Conservation (phyloP, 2,329 filamentous ascomycete genomes). For the Venturia aucupariae region DNA sequence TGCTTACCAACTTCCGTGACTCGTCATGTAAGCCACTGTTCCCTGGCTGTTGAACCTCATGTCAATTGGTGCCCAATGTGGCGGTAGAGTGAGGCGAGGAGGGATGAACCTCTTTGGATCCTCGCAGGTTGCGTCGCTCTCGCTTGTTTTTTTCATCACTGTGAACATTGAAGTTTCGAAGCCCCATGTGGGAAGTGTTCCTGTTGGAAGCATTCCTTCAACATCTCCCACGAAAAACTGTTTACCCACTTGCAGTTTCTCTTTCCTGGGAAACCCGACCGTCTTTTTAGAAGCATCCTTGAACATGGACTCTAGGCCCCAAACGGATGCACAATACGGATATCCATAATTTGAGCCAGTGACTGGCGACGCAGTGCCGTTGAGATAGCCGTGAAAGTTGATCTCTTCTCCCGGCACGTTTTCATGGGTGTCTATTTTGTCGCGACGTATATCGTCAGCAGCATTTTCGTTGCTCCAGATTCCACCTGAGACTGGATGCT, state of each 20-base stretch:
- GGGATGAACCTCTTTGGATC: constrained; percentile 25
- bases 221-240: constrained; percentile 37
- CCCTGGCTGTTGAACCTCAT: constrained; percentile 56
- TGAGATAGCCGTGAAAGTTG: constrained; percentile 59
- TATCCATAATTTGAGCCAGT: constrained; percentile 58
- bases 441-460: constrained; percentile 52
- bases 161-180: neutral
- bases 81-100: constrained; percentile 49
- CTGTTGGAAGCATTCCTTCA: neutral
- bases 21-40: constrained; percentile 54
- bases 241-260: constrained; percentile 34
- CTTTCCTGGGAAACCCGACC: constrained; percentile 31
- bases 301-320: constrained; percentile 42
- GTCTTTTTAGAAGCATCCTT: neutral
- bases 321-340: constrained; percentile 58
- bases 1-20: constrained; percentile 61
- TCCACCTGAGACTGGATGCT: constrained; percentile 44
- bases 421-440: constrained; percentile 50
- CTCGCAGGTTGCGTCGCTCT: constrained; percentile 40
- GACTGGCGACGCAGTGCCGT: constrained; percentile 32
- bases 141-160: constrained; percentile 21
- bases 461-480: constrained; percentile 60
- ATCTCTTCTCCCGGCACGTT: constrained; percentile 66
- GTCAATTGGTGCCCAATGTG: constrained; percentile 58
- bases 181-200: neutral